Base-by-base conservation (phyloP, 2,329 filamentous ascomycete genomes). In the Ophiostoma tasmaniense region DNA sequence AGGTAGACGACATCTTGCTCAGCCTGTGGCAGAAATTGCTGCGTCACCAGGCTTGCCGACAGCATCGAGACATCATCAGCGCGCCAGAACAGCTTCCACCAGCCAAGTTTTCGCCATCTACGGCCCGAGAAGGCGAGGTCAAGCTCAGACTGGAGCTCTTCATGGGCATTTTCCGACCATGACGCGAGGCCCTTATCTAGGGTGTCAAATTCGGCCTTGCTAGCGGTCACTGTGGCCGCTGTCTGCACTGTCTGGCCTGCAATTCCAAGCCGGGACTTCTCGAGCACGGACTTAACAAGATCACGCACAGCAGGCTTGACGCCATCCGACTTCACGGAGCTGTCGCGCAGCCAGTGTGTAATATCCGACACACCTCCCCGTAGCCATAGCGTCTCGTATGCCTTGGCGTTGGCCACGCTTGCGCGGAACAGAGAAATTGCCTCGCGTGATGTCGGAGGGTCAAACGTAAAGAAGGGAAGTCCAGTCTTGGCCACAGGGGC, bases 41-140 rank as follows among this genome's bases (percentile, higher is more conserved):
- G 88, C 70, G 86, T 85, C 2, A 97, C 81, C 71, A 97, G 89
- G 73, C 95, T 90, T 0, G 88, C 87, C 2, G 90, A 89, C 68
- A 97, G 88, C 84, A 94, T 90, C 2, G 88, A 87, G 13, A 97
- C 92, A 74, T 97, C 94, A 76, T 98, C 94, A 30, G 95, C 93
- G 25, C 92, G 88, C 93, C 93, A 97, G 76, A 97, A 93, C 0
- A 98, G 84, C 77, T 96, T 96, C 90, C 92, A 97, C 93, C 94
- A 98, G 20, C 88, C 85, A 3, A 97, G 82, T 72, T 90, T 89
- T 33, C 87, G 85, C 94, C 94, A 97, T 52, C 88, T 83, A 22
- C 81, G 83, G n/a, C 90, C 88, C 0, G 85, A 82, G 74, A 97
- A 94, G 0, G 92, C 93, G 62, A 87, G 80, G 72, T 94, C 90